These are phyloP conservation scores for Metarhizium robertsii DNA, from an alignment of 2,329 filamentous ascomycete genomes.

Conservation along the genomic window DNA sequence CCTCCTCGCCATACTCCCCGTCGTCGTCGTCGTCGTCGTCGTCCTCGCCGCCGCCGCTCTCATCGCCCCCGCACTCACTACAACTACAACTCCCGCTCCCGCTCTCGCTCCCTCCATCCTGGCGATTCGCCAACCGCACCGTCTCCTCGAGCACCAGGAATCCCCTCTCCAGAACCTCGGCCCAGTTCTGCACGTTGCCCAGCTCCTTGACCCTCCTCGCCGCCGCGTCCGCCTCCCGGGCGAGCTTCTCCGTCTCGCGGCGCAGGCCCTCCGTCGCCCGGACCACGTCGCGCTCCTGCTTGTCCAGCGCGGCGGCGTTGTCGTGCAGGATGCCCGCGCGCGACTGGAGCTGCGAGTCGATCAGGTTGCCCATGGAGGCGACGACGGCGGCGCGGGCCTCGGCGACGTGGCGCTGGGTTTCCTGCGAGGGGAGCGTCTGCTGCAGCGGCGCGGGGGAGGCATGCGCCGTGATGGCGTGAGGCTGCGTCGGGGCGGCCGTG, in stretches of 20 bases:
- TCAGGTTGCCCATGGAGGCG: conserved; percentile 57
- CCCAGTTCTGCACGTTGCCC: conserved; percentile 79
- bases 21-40: conserved; percentile 5
- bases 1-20: conserved; percentile 7
- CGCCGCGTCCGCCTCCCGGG: conserved; percentile 53
- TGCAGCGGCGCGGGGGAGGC: conserved; percentile 15
- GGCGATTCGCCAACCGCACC: conserved; percentile 40
- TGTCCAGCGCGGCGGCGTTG: conserved; percentile 55
- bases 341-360: conserved; percentile 58
- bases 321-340: conserved; percentile 61
- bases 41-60: conserved; percentile 8
- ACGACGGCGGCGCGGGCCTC: conserved; percentile 51
- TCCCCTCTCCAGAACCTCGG: conserved; percentile 66
- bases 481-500: not conserved
- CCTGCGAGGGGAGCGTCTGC: conserved; percentile 29
- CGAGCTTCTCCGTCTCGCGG: conserved; percentile 56
- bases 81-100: conserved; percentile 18
- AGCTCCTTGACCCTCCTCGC: conserved; percentile 64
- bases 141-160: conserved; percentile 58
- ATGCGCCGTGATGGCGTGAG: conserved; percentile 4
- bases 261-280: conserved; percentile 50
- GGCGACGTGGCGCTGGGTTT: conserved; percentile 37
- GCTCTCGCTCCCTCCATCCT: conserved; percentile 5
- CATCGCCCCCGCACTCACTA: conserved; percentile 24
- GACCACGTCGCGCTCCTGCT: conserved; percentile 57